Evolutionary conservation across 2,329 filamentous ascomycete genomes (phyloP).

Genomic region (Aschersonia sp.): DNA sequence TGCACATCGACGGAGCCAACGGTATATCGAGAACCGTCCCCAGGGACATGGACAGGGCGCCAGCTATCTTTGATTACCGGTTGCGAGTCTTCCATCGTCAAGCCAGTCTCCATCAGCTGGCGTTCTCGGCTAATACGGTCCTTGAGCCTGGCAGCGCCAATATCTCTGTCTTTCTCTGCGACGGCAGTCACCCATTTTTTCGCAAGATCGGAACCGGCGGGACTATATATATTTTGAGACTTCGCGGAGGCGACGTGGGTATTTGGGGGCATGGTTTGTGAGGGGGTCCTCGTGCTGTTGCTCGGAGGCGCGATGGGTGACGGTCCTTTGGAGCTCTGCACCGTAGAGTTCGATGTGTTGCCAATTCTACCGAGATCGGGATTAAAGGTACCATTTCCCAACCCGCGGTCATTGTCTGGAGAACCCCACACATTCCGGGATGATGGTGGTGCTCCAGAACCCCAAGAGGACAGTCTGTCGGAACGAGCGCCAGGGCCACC

Average conservation of each 20-base stretch:
- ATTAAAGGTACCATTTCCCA: conserved; percentile 68
- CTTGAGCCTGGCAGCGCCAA: conserved; percentile 22
- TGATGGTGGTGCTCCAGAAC: conserved; percentile 24
- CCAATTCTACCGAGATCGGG: conserved; percentile 40
- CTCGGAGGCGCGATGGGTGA: conserved; percentile 29
- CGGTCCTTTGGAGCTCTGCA: conserved; percentile 23
- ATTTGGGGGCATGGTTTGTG: conserved; percentile 12
- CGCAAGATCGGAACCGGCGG: conserved; percentile 16
- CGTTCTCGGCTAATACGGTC: conserved; percentile 27
- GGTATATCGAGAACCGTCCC: conserved; percentile 19
- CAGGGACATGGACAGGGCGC: conserved; percentile 27
- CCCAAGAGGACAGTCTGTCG: conserved; percentile 39
- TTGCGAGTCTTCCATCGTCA: conserved; percentile 28
- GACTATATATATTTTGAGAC: conserved; percentile 13
- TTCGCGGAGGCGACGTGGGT: conserved; percentile 12
- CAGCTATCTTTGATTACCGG: conserved; percentile 38
- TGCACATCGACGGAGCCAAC: conserved; percentile 13
- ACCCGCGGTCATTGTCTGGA: conserved; percentile 53
- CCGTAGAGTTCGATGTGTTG: conserved; percentile 18
- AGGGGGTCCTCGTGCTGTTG: background rate
- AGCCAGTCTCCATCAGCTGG: conserved; percentile 27
- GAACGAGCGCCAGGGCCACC: conserved; percentile 21
- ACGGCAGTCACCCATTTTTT: conserved; percentile 29
- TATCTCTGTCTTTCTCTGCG: conserved; percentile 30
- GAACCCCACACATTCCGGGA: conserved; percentile 60